A percentile compares a stretch with the other conserved stretches of the same genome.
phyloP scores from a whole-genome alignment of 2,329 filamentous ascomycete genomes.

The Colletotrichum orbiculare region DNA sequence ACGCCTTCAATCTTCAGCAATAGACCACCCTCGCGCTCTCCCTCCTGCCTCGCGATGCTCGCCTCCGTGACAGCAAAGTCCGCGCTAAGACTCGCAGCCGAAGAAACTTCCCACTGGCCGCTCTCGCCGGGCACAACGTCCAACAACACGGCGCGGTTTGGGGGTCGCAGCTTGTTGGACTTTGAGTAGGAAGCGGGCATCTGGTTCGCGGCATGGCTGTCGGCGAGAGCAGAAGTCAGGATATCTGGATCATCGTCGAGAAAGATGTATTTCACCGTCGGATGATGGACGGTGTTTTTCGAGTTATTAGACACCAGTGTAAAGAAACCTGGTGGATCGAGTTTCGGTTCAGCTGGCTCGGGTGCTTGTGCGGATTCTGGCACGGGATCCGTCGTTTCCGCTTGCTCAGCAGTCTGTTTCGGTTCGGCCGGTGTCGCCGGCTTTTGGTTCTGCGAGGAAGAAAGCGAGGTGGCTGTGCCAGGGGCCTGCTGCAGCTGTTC shows the following conservation, averaged over 20 bases:
- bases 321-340: slow-evolving; percentile 66
- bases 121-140: slow-evolving; percentile 60
- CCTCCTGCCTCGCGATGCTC: slow-evolving; percentile 57
- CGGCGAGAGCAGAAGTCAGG: slow-evolving; percentile 72
- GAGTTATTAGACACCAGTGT: slow-evolving; percentile 82
- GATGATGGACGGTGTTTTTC: slow-evolving; percentile 82
- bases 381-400: too few relatives aligned
- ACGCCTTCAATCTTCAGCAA: slow-evolving; percentile 74
- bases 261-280: slow-evolving; percentile 92
- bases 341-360: slow-evolving; percentile 15
- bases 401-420: too few relatives aligned
- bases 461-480: slow-evolving; percentile 5
- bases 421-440: not conserved
- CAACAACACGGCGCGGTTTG: slow-evolving; percentile 56
- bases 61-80: slow-evolving; percentile 74
- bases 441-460: slow-evolving; percentile 26
- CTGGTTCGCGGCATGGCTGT: slow-evolving; percentile 42
- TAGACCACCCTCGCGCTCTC: slow-evolving; percentile 45
- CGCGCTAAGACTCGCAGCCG: slow-evolving; percentile 77
- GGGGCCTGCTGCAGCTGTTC: slow-evolving; percentile 4
- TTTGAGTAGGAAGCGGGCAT: slow-evolving; percentile 14
- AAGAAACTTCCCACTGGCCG: slow-evolving; percentile 66
- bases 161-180: slow-evolving; percentile 30
- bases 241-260: slow-evolving; percentile 87
- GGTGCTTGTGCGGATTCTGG: not conserved